Conservation (phyloP, 2,329 filamentous ascomycete genomes). For the Bipolaris cookei region DNA sequence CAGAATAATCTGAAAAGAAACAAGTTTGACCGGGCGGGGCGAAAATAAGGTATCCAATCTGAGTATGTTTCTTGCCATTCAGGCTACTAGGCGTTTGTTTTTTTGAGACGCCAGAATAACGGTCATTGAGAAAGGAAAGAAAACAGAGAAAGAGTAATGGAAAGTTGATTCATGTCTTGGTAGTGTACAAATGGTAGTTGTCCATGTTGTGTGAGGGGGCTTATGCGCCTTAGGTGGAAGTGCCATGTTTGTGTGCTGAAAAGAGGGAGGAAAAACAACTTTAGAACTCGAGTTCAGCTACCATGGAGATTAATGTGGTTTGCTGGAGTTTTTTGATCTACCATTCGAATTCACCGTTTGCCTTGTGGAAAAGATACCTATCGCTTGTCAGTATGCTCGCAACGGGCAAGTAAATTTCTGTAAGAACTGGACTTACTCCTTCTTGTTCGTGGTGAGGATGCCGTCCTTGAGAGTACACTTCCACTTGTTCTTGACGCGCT, state of each 20-base stretch:
- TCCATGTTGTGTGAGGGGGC: background rate
- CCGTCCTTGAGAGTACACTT: constrained; percentile 99
- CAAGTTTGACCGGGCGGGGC: background rate
- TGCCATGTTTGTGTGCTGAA: too few relatives aligned
- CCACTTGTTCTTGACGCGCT: constrained; percentile 95
- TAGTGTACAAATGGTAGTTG: constrained; percentile 2
- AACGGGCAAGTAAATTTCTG: background rate
- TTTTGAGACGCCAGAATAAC: background rate
- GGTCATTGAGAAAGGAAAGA: background rate
- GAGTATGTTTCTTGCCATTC: background rate
- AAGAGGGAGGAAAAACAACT: constrained; percentile 17
- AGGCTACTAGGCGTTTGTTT: background rate
- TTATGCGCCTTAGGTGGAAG: constrained; percentile 14
- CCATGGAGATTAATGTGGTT: constrained; percentile 24
- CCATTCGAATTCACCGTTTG: constrained; percentile 97
- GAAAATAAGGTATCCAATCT: constrained; percentile 10
- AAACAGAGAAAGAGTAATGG: too few relatives aligned
- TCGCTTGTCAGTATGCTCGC: constrained; percentile 13
- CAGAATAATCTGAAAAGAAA: background rate
- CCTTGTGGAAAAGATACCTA: constrained; percentile 95
- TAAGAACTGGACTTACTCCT: constrained; percentile 67
- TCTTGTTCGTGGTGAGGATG: constrained; percentile 88
- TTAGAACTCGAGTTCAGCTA: constrained; percentile 35
- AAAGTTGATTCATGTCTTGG: background rate
- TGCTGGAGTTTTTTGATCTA: constrained; percentile 53